Evolutionary conservation across 305 asterid species (phyloP), one percentile per base, ranked within the genome.

Genomic region (Petunia hybrid): DNA sequence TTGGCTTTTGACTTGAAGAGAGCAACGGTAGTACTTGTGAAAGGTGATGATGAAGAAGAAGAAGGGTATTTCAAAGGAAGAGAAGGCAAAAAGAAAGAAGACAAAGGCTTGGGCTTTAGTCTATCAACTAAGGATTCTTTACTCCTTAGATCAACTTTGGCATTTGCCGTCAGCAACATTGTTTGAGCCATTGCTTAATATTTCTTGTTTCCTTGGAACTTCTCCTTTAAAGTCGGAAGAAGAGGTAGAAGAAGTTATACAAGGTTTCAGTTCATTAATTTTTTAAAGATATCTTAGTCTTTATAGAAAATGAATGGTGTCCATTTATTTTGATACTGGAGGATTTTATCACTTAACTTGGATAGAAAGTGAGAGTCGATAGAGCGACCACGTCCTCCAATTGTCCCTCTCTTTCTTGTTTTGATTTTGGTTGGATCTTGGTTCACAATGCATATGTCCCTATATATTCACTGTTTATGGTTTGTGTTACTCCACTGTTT

Each of bases 1-100:
- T 91, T 92, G 77, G 95, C 16, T 82, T 92, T 92, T 46, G 95
- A 80, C 83, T 91, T 92, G 92, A 89, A 92, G 6, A 89, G 41
- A 55, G 95, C 92, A 42, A 89, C 84, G 53, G 84, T 89, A 12
- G 70, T 67, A 38, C 53, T 41, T 4, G 87, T 8, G 5, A 83
- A 48, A 5, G 77, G 60, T 6, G 86, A 59, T 35, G 71, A 61
- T 6, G 83, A 80, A 64, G 51, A 8, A 8, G 88, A 63, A 56
- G 82, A 68, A 84, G 81, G 42, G 16, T 46, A 71, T 35, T 39
- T 48, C 35, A 35, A 71, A 71, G 78, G 62, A 71, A 71, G 83
- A 31, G 85, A 84, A n/a, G 89, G 83, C 68, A 90, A 67, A 22
- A 90, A 76, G 40, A 85, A 51, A 67, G 84, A 89, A n/a, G 92